Percentiles rank a stretch among this genome's conserved stretches.
These are phyloP conservation scores for Dipteronia dyeriana DNA, from an alignment of 345 rosid genomes.

Conservation along the genomic window DNA sequence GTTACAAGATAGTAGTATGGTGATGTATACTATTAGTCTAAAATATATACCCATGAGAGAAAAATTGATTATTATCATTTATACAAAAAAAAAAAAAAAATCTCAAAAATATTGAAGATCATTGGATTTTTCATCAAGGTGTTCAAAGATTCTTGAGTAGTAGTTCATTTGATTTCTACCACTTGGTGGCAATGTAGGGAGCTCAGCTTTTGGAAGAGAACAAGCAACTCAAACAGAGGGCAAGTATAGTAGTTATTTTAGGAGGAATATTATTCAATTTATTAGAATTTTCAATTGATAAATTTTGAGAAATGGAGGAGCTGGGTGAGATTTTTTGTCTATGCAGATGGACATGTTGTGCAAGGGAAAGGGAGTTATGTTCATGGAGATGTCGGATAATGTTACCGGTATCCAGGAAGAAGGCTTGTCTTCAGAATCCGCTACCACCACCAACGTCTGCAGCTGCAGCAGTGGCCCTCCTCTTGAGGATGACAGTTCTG, in stretches of 20 bases:
- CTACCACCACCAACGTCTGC: constrained; percentile 38
- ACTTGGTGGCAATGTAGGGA: constrained; percentile 40
- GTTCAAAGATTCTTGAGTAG: background rate
- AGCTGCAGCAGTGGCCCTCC: constrained; percentile 65
- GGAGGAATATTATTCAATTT: background rate
- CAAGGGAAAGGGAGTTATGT: constrained; percentile 34
- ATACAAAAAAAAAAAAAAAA: no score
- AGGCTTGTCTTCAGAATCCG: constrained; percentile 65
- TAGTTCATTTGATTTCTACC: background rate
- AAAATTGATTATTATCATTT: no score
- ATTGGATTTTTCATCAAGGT: no score
- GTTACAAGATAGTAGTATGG: no score
- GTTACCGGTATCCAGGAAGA: constrained; percentile 42
- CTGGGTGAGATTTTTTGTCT: background rate
- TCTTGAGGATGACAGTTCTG: constrained; percentile 53
- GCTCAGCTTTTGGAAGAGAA: constrained; percentile 55
- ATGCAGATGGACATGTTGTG: constrained; percentile 37
- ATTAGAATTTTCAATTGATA: background rate
- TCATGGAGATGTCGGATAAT: constrained; percentile 29
- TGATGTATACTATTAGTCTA: no score
- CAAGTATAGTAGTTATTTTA: constrained; percentile 9
- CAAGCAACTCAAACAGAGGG: constrained; percentile 50
- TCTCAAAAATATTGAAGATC: no score
- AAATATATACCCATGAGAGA: no score
- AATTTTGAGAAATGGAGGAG: background rate